Conservation (phyloP, 345 rosid genomes). For the Moricandia arvensis region DNA sequence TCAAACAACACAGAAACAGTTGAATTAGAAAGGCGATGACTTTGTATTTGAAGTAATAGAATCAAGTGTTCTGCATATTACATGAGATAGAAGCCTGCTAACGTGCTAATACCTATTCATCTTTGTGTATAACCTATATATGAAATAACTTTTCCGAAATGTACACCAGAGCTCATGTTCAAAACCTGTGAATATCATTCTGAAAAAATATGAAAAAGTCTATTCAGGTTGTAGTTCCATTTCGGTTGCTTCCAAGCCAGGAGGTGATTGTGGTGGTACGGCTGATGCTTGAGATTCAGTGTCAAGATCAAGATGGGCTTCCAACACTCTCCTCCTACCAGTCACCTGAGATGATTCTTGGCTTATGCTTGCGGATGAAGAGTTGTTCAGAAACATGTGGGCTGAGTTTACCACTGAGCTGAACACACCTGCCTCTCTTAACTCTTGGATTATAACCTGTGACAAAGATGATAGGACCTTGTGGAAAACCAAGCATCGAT, state of each 20-base stretch:
- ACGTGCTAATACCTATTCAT: neutral
- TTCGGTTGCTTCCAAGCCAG: constrained; percentile 30
- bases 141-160: constrained; percentile 16
- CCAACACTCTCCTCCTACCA: constrained; percentile 33
- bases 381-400: constrained; percentile 20
- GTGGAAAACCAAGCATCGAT: constrained; percentile 28
- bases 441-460: constrained; percentile 77
- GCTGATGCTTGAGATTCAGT: constrained; percentile 23
- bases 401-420: constrained; percentile 48
- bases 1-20: neutral
- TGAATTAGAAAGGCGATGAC: neutral
- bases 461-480: neutral
- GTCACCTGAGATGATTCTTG: constrained; percentile 26
- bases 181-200: neutral
- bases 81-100: constrained; percentile 18
- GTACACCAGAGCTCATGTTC: constrained; percentile 34
- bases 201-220: neutral
- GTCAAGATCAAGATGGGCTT: constrained; percentile 17
- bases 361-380: constrained; percentile 12
- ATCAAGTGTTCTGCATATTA: constrained; percentile 3
- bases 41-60: constrained; percentile 18
- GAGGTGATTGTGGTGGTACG: constrained; percentile 33
- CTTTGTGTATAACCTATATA: constrained; percentile 34
- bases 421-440: constrained; percentile 76
- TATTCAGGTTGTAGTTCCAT: neutral